Base-by-base conservation (phyloP, 2,329 filamentous ascomycete species). In the Fusarium tjaetaba region DNA sequence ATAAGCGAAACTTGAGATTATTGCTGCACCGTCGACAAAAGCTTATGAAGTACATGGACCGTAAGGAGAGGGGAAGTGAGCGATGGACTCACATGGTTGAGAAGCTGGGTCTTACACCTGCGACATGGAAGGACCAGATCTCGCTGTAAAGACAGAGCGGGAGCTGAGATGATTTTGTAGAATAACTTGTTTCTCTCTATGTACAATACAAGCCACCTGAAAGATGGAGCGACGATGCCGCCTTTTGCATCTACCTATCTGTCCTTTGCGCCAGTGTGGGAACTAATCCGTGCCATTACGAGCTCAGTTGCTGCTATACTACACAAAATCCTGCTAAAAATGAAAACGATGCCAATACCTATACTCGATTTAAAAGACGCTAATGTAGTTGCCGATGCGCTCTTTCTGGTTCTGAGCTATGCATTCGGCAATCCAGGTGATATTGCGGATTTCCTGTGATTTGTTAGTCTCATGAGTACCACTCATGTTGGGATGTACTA, bases 371-470 rank as follows among this genome's bases (percentile, higher is more conserved):
- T 85, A 97, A 85, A 99, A 97, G 71, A 98, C 96, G 84, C 95
- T 97, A 83, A 99, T 99, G 85, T 97, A 99, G 85, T 98, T 99
- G 78, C 94, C 93, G 82, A 99, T 98, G 81, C 96, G 91, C 84
- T 99, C 96, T 87, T 99, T 99, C 85, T 99, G 96, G 87, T 97
- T 98, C 85, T 99, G 96, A 63, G 96, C 96, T 89, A 99, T 99
- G 86, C 96, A 99, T 85, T 99, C 96, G 28, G 96, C 93, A 83
- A 99, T 99, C 96, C 96, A 99, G 58, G 96, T 98, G 80, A 99
- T 97, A 85, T 99, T 99, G 75, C 96, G 93, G 79, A 98, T 98
- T 93, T 99, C 96, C 95, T 98, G 71, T 11, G 26, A 26, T 9
- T 45, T 32, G 79, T 87, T 79, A 85, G 81, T 61, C 59, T 26